Conservation (phyloP, 1,284 basidiomycete genomes). For the Athelia sp. region DNA sequence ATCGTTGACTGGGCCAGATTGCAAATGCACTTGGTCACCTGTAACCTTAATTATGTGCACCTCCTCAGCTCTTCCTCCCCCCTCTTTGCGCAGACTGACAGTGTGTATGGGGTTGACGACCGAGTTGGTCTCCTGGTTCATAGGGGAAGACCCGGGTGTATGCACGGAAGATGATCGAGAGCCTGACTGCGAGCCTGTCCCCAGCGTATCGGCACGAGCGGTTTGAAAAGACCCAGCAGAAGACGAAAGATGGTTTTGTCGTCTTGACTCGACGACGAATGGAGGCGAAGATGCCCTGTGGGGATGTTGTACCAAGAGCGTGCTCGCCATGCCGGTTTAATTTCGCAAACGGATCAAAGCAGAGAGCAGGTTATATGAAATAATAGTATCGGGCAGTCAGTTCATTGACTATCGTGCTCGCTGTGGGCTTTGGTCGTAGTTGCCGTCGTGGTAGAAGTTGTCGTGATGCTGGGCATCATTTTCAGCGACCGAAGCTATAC, state of each 20-base stretch:
- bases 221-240: slow-evolving; percentile 1
- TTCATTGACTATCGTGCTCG: too few relatives aligned
- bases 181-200: slow-evolving; percentile 5
- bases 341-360: too few relatives aligned
- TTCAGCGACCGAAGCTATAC: too few relatives aligned
- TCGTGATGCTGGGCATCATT: too few relatives aligned
- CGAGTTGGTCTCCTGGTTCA: slow-evolving; percentile 9
- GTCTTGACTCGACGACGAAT: not conserved
- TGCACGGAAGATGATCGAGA: slow-evolving; percentile 29
- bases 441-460: too few relatives aligned
- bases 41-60: slow-evolving; percentile 50
- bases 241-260: not conserved
- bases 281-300: not conserved
- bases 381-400: too few relatives aligned
- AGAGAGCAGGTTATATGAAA: too few relatives aligned
- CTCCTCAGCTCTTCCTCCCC: slow-evolving; percentile 31
- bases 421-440: too few relatives aligned
- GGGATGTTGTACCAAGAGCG: not conserved
- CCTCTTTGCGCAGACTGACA: slow-evolving; percentile 15
- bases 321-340: slow-evolving; percentile 1
- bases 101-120: slow-evolving; percentile 29
- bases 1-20: slow-evolving; percentile 32
- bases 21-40: slow-evolving; percentile 38
- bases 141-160: slow-evolving; percentile 14
- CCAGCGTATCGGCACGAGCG: not conserved